Evolutionary conservation across 352 stramenopile genomes (phyloP), one percentile per base, ranked within the genome.

Genomic region (Phytophthora meadii): DNA sequence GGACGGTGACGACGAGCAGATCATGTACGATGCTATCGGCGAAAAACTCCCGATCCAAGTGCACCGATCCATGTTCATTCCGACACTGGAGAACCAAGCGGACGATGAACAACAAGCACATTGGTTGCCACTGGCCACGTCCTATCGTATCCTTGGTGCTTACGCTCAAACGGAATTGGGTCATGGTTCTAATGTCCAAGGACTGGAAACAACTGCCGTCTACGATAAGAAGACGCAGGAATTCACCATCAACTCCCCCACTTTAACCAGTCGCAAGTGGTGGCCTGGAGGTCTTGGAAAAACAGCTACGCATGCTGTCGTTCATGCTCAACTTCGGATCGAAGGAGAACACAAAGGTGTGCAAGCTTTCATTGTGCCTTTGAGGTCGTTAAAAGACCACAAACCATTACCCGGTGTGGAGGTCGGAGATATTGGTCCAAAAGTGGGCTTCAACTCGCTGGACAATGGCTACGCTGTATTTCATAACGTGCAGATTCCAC

Each of bases 211-310:
- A n/a, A 64, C 34, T 5, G 56, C 56, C 2, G 17, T 45, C 5
- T 64, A 97, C 75, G 67, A 98, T 41, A 82, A 85, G 42, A 61
- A 83, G 12, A 79, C 67, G 2, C 83, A 98, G 41, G 90, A 97
- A 70, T 99, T 94, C 59, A 74, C 97, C 28, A 90, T 99, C 54
- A 65, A 99, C 72, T 97, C 91, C 11, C 97, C 97, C 0, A 98
- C 94, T 22, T 62, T 98, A 36, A 98, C 94, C 39, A 86, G 79
- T 39, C 79, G 82, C 48, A 99, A 99, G 72, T 98, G 97, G 83
- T 99, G 97, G 97, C 94, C 94, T 6, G 56, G 56, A 5, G 54
- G 44, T 48, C 24, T 62, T 12, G 54, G 56, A 17, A 64, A 64
- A 25, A 64, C 56, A 24, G 46, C 56, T 12, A 64, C 56, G 1